Conservation (phyloP, 2,329 filamentous ascomycete species). For the Aplosporella prunicola region DNA sequence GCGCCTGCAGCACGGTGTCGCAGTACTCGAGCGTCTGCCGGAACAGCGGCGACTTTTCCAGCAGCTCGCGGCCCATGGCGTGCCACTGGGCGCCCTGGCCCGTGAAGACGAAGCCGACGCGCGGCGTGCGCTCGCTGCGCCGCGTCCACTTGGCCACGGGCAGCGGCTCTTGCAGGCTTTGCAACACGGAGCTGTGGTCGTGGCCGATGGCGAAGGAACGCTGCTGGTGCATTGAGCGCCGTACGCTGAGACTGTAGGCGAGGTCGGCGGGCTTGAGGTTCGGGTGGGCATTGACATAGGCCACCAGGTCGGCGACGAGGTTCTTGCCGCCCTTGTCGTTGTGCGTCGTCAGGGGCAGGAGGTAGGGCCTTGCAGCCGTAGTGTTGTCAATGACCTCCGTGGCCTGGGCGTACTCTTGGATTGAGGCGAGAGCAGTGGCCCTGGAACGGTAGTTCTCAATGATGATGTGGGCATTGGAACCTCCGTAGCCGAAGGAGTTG, state of each 20-base stretch:
- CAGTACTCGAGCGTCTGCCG: background rate
- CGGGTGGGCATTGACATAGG: background rate
- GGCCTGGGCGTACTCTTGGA: background rate
- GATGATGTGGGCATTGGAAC: constrained; percentile 22
- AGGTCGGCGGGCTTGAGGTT: background rate
- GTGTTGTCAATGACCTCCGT: background rate
- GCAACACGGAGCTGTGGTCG: background rate
- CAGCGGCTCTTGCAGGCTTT: constrained; percentile 4
- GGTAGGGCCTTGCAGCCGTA: background rate
- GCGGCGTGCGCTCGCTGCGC: background rate
- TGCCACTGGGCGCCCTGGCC: constrained; percentile 24
- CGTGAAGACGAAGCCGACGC: constrained; percentile 19
- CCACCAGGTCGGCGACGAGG: background rate
- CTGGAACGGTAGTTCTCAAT: constrained; percentile 13
- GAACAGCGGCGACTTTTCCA: constrained; percentile 5
- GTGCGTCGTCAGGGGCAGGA: constrained; percentile 9
- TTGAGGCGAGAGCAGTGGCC: background rate
- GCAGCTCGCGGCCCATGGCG: constrained; percentile 12
- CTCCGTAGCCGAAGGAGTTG: constrained; percentile 19
- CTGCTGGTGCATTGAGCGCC: background rate
- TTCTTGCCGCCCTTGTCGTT: constrained; percentile 10
- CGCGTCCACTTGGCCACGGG: constrained; percentile 3
- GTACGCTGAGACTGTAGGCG: constrained; percentile 1
- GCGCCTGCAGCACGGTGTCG: constrained; percentile 9
- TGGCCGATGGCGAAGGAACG: background rate